Evolutionary conservation across 176 grass and related monocot genomes (phyloP).

Genomic region (Ananas comosus): DNA sequence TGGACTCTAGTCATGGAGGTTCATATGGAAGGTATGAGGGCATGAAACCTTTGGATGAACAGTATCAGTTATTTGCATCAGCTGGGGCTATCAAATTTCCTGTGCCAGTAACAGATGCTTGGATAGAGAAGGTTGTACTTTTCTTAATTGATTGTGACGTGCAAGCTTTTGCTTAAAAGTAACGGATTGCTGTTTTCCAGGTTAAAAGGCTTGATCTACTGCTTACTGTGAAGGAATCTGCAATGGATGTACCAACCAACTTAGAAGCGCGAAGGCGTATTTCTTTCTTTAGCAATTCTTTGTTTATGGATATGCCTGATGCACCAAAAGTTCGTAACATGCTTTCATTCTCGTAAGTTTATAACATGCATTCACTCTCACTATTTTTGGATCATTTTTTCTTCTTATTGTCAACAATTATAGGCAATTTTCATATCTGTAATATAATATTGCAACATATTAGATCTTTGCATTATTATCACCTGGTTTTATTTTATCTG

Average conservation of each 20-base stretch:
- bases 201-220: conserved; percentile 71
- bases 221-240: conserved; percentile 88
- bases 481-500: too few species aligned
- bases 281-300: conserved; percentile 88
- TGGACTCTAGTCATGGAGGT: conserved; percentile 59
- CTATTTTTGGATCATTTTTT: neutral
- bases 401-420: neutral
- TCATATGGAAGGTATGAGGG: conserved; percentile 48
- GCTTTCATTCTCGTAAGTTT: conserved; percentile 91
- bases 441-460: too few species aligned
- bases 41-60: conserved; percentile 28
- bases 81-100: conserved; percentile 84
- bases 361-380: neutral
- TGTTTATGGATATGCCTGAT: conserved; percentile 99
- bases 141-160: neutral
- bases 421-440: neutral
- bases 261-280: conserved; percentile 79
- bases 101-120: conserved; percentile 48
- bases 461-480: too few species aligned
- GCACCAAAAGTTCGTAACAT: conserved; percentile 91
- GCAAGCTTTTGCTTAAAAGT: conserved; percentile 3
- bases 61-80: conserved; percentile 74
- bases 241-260: conserved; percentile 94
- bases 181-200: conserved; percentile 24
- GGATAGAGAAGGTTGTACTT: conserved; percentile 66